Evolutionary conservation across 139 green algal species (phyloP).

Genomic region (Coccomyxa sp.): DNA sequence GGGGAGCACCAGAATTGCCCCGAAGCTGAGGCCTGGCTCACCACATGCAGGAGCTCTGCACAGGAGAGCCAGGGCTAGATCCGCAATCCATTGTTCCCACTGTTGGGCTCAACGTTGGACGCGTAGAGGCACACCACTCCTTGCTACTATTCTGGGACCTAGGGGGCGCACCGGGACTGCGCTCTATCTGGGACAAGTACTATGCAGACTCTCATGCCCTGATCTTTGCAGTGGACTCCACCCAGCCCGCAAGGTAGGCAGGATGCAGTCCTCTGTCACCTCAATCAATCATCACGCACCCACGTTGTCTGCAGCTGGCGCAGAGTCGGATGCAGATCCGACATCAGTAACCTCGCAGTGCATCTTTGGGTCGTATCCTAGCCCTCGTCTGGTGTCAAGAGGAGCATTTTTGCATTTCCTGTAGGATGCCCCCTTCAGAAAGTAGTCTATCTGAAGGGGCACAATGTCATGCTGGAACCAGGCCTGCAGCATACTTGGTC

Average conservation of each 20-base stretch:
- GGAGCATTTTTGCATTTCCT: too few relatives aligned
- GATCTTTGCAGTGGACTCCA: slow-evolving; percentile 85
- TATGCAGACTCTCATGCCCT: slow-evolving; percentile 89
- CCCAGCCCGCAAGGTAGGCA: slow-evolving; percentile 10
- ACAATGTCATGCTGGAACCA: too few relatives aligned
- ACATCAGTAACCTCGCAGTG: too few relatives aligned
- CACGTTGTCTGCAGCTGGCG: background rate
- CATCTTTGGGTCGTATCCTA: too few relatives aligned
- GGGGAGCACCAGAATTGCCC: too few relatives aligned
- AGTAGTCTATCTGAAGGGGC: too few relatives aligned
- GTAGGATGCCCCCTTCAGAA: background rate
- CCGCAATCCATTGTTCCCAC: slow-evolving; percentile 88
- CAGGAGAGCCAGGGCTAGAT: slow-evolving; percentile 60
- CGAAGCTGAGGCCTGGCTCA: too few relatives aligned
- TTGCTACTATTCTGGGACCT: slow-evolving; percentile 93
- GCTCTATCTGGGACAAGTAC: slow-evolving; percentile 97
- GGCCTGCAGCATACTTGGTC: too few relatives aligned
- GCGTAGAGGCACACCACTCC: slow-evolving; percentile 59
- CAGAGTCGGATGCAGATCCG: background rate
- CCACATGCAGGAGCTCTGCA: slow-evolving; percentile 86
- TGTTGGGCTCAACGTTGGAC: slow-evolving; percentile 89
- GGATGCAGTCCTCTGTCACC: background rate
- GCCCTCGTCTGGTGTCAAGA: too few relatives aligned
- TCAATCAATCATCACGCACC: background rate
- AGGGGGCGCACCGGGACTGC: slow-evolving; percentile 70